Evolutionary conservation across 805 yeast genomes (phyloP), one percentile per base, ranked within the genome.

Genomic region (Starmerella floris): DNA sequence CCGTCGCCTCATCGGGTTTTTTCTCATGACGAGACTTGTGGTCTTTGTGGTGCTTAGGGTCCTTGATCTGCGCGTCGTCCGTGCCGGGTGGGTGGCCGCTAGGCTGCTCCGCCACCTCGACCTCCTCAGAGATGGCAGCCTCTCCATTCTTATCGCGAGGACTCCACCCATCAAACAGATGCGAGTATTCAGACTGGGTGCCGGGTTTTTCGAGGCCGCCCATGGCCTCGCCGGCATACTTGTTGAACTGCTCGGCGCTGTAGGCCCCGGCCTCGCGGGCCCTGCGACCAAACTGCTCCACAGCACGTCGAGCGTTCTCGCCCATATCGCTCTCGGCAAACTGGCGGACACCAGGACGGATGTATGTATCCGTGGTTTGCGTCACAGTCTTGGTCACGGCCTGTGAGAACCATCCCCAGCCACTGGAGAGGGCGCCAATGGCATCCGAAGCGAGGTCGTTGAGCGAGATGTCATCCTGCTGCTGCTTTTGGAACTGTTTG

Each of bases 231-330:
- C 56, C 53, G 2, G 84, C 77, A 56, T 77, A 75, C 16, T 67
- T 65, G 48, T 68, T 70, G 54, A 74, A 70, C n/a, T 79, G 76
- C 50, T 77, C 79, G 41, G 75, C 76, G 23, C 94, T 83, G 51
- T 74, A 76, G 46, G 68, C 72, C 27, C 93, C 81, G 1, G 95
- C 83, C 52, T 85, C 93, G 59, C 82, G 94, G 65, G 88, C 81
- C 57, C 77, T 84, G 58, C 83, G 94, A 37, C 96, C 95, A 65
- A 88, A 91, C 66, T 91, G 96, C 45, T 83, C 79, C 73, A 94
- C 83, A n/a, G 97, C 97, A 52, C 84, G 74, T 49, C 73, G 76
- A 4, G 97, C 91, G 56, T 84, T 94, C 42, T 63, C 67, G 21
- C 93, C 76, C 35, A 83, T 61, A 45, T 91, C 97, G 48, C 82